phyloP scores from a whole-genome alignment of 805 yeast genomes.

The Kodamaea leandrae region DNA sequence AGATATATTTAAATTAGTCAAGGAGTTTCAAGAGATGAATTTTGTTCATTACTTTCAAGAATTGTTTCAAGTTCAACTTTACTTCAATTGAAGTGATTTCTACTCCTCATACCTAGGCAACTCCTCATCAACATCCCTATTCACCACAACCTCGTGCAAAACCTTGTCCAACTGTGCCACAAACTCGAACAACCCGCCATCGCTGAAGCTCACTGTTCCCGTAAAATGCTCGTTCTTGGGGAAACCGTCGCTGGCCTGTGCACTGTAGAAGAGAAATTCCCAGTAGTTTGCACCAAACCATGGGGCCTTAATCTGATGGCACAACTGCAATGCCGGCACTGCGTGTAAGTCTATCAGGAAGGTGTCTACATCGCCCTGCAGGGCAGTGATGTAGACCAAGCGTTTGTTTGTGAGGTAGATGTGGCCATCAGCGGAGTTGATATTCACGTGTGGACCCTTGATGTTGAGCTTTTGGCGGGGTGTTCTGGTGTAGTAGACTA shows the following conservation, averaged over 20 bases:
- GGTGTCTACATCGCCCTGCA: conserved; percentile 42
- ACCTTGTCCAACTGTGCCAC: conserved; percentile 30
- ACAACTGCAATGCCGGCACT: conserved; percentile 30
- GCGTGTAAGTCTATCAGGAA: conserved; percentile 36
- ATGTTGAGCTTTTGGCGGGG: conserved; percentile 31
- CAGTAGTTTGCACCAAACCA: conserved; percentile 56
- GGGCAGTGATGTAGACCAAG: conserved; percentile 36
- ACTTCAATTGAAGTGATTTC: not conserved
- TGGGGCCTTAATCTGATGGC: conserved; percentile 44
- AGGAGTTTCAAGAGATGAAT: too few relatives aligned
- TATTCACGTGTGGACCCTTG: conserved; percentile 16
- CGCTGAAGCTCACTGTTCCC: conserved; percentile 40
- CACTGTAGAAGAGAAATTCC: conserved; percentile 40
- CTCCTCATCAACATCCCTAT: conserved; percentile 42
- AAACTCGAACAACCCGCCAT: conserved; percentile 49
- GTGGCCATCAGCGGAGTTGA: conserved; percentile 38
- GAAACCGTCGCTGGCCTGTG: conserved; percentile 38
- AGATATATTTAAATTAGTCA: too few relatives aligned
- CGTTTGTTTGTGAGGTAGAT: conserved; percentile 43
- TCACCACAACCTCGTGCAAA: conserved; percentile 35
- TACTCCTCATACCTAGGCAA: conserved; percentile 41
- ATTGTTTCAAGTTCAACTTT: too few relatives aligned
- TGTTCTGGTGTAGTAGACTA: conserved; percentile 16
- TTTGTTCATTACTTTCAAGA: too few relatives aligned
- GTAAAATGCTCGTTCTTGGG: conserved; percentile 38